Evolutionary conservation across 352 stramenopile species (phyloP).

Genomic region (Phytophthora tubulina): DNA sequence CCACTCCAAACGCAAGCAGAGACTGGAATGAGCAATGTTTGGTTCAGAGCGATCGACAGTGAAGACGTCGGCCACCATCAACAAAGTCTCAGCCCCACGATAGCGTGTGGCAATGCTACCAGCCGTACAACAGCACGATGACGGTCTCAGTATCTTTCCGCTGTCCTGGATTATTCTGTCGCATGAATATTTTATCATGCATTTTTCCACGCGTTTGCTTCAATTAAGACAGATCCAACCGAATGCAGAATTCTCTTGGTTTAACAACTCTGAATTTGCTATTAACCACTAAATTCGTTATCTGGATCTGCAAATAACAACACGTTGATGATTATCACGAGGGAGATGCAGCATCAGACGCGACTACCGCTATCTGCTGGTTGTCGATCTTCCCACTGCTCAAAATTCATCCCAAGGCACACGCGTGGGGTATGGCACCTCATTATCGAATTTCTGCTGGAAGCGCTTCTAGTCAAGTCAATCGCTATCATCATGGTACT

Average conservation of each 20-base stretch:
- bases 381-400: background rate
- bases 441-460: constrained; percentile 20
- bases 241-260: background rate
- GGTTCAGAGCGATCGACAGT: background rate
- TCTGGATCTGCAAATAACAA: background rate
- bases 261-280: background rate
- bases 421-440: constrained; percentile 4
- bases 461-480: constrained; percentile 2
- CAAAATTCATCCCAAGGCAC: constrained; percentile 6
- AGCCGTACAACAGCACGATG: constrained; percentile 17
- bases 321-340: constrained; percentile 7
- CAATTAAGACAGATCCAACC: background rate
- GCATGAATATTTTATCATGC: too few relatives aligned
- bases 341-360: background rate
- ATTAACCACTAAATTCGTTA: background rate
- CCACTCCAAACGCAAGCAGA: too few relatives aligned
- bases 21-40: background rate
- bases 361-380: background rate
- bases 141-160: constrained; percentile 16
- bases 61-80: constrained; percentile 4
- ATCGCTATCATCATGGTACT: constrained; percentile 20
- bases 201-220: too few relatives aligned
- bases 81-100: background rate
- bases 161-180: constrained; percentile 5
- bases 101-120: constrained; percentile 14